A percentile compares a stretch with the other conserved stretches of the same genome.
Conservation (phyloP, 2,329 filamentous ascomycete genomes). For the Xenoacremonium recifei region DNA sequence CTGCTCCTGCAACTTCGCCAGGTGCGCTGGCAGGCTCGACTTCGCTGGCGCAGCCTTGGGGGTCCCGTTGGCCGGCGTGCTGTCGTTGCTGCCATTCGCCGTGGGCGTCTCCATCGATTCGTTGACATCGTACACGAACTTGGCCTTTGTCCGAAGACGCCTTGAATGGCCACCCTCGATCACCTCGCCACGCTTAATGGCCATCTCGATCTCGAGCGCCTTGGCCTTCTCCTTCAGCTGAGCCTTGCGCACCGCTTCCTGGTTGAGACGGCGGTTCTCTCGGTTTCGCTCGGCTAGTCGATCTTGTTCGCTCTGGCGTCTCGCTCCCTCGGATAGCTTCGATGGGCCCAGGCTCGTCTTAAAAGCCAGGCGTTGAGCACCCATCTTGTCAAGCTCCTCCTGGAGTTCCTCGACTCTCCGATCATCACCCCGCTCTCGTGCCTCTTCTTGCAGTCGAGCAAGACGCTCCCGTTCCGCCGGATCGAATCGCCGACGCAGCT, state of each 20-base stretch:
- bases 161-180: slow-evolving; percentile 58
- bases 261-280: slow-evolving; percentile 79
- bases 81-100: slow-evolving; percentile 46
- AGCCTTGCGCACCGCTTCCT: slow-evolving; percentile 87
- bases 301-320: slow-evolving; percentile 68
- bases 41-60: slow-evolving; percentile 47
- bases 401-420: slow-evolving; percentile 54
- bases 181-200: slow-evolving; percentile 61
- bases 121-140: slow-evolving; percentile 65
- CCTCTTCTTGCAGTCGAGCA: slow-evolving; percentile 63
- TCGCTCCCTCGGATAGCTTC: slow-evolving; percentile 50
- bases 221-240: slow-evolving; percentile 77
- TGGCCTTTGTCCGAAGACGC: slow-evolving; percentile 64
- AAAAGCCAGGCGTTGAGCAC: slow-evolving; percentile 71
- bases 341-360: slow-evolving; percentile 58
- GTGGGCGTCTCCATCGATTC: slow-evolving; percentile 46
- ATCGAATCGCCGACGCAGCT: slow-evolving; percentile 64
- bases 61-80: slow-evolving; percentile 53
- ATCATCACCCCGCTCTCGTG: slow-evolving; percentile 62
- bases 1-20: slow-evolving; percentile 53
- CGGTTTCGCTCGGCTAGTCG: slow-evolving; percentile 80
- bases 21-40: slow-evolving; percentile 45
- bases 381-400: slow-evolving; percentile 60
- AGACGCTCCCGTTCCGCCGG: slow-evolving; percentile 68
- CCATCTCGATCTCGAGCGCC: slow-evolving; percentile 58